Base-by-base conservation (phyloP, 768 basidiomycete genomes). In the Nidularia sp. region DNA sequence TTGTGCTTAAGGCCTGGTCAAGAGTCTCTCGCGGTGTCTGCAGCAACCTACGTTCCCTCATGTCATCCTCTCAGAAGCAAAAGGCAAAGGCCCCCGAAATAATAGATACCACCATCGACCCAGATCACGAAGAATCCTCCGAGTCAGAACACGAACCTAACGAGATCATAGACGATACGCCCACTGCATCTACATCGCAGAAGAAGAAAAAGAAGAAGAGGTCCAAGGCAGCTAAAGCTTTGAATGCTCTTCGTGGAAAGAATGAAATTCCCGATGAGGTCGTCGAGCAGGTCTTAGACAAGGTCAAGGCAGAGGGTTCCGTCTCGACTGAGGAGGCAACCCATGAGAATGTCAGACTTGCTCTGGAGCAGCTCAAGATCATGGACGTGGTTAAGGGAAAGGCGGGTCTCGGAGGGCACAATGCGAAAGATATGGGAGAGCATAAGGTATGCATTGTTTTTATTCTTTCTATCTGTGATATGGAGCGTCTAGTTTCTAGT, bases 301-400 rank as follows among this genome's bases (percentile, higher is more conserved):
- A 81, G 58, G 86, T 91, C 59, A 78, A 82, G 58, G 75, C 75
- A 6, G 82, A 85, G 54, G 79, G 79, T 45, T 75, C 78, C 25
- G 64, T 65, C 4, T 66, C 70, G 51, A 62, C 71, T 15, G 63
- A 68, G 3, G 72, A 76, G 25, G 77, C 81, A 13, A 83, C 84
- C 53, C 76, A 80, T 53, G 87, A 84, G 36, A 82, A 85, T 51
- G 79, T 94, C 42, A 73, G 84, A 51, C 73, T 80, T 53, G 85
- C 83, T 3, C 65, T 94, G 54, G 82, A 90, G 57, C 86, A 89
- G 55, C 71, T 93, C 66, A 89, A 88, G 64, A 77, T 95, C 46
- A 86, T 88, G 81, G 92, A 96, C 61, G 80, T 92, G 13, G 72
- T 90, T 18, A 84, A 91, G 62, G 93, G 92, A 5, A 92, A 93